phyloP scores from a whole-genome alignment of 306 rosid species.

The Oemleria cerasiformis region DNA sequence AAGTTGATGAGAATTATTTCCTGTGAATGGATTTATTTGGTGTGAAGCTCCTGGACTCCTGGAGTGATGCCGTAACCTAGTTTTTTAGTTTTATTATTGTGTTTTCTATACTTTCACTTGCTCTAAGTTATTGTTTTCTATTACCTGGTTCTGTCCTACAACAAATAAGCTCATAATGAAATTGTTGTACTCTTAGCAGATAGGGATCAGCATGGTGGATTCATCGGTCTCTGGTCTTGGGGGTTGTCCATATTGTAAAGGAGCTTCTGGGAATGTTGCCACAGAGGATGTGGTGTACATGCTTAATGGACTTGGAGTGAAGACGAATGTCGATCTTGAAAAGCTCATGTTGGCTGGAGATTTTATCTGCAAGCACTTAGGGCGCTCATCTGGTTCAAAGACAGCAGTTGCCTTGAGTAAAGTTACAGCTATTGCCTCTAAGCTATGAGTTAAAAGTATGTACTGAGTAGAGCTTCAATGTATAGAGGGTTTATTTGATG shows the following conservation, averaged over 20 bases:
- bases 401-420: constrained; percentile 66
- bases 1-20: too few species aligned
- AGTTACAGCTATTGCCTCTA: constrained; percentile 49
- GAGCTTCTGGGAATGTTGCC: constrained; percentile 92
- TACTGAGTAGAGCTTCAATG: too few species aligned
- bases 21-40: too few species aligned
- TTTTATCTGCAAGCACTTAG: constrained; percentile 73
- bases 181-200: constrained; percentile 30
- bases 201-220: constrained; percentile 77
- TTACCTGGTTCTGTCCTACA: too few species aligned
- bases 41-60: too few species aligned
- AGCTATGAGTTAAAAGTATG: constrained; percentile 45
- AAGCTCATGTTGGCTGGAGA: constrained; percentile 80
- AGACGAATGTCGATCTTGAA: constrained; percentile 63
- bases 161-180: neutral
- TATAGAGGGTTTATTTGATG: too few species aligned
- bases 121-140: too few species aligned
- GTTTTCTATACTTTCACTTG: too few species aligned
- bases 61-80: too few species aligned
- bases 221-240: constrained; percentile 93
- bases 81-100: too few species aligned
- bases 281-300: constrained; percentile 92
- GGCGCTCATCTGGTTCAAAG: constrained; percentile 72
- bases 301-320: constrained; percentile 78
- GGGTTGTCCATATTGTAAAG: constrained; percentile 94